phyloP scores from a whole-genome alignment of 108 stramenopile species.

The Schizochytrium sp. region DNA sequence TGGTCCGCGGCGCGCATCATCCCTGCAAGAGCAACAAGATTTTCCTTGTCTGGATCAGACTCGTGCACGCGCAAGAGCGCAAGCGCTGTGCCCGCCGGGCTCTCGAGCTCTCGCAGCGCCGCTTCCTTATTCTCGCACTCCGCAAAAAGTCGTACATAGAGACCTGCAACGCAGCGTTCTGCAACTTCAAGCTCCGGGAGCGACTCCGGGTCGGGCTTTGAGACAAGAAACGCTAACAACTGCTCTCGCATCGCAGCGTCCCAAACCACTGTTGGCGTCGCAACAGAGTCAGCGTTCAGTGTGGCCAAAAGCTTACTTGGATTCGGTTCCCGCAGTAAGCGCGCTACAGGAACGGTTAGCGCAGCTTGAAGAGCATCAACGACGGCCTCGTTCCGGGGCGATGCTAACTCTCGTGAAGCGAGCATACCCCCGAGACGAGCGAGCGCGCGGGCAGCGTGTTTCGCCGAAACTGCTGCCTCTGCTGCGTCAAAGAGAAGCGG shows the following conservation, averaged over 20 bases:
- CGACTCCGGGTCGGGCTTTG: not conserved
- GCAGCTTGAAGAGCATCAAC: not conserved
- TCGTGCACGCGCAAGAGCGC: not conserved
- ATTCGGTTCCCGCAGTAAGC: not conserved
- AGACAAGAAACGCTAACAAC: not conserved
- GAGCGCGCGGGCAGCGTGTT: not conserved
- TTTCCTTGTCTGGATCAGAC: not conserved
- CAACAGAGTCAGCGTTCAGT: not conserved
- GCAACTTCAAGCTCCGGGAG: not conserved
- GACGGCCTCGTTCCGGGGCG: not conserved
- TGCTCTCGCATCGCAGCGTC: not conserved
- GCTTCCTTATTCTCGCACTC: not conserved
- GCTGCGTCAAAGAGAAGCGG: not conserved
- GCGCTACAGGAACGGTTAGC: not conserved
- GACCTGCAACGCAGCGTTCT: not conserved
- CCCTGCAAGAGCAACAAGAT: not conserved
- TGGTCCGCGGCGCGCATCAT: not conserved
- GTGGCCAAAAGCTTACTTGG: not conserved
- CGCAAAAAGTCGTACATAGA: not conserved
- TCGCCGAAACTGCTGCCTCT: not conserved
- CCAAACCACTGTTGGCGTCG: not conserved
- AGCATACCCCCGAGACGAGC: not conserved
- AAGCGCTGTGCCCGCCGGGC: not conserved
- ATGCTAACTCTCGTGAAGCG: not conserved
- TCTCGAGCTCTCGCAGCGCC: not conserved